Evolutionary conservation across 306 rosid genomes (phyloP).

Genomic region (Citrullus mucosospermus): DNA sequence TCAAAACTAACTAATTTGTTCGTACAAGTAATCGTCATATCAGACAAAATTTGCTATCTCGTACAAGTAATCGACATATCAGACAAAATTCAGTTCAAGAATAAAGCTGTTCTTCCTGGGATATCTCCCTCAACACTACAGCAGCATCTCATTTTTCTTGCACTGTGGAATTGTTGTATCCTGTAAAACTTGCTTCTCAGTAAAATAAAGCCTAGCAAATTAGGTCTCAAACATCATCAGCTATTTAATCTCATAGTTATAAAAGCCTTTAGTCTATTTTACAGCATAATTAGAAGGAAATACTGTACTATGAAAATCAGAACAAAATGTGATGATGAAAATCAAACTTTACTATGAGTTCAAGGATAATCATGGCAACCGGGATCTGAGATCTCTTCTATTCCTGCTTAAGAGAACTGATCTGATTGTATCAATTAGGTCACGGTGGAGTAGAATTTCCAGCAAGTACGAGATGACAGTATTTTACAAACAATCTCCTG

Average conservation of each 20-base stretch:
- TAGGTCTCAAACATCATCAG: background rate
- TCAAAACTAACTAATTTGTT: background rate
- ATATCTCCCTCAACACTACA: background rate
- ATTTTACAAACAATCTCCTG: constrained; percentile 7
- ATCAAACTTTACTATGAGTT: background rate
- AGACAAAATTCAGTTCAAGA: background rate
- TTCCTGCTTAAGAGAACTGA: background rate
- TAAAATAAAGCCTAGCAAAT: background rate
- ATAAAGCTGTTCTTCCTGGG: background rate
- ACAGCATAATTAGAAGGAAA: background rate
- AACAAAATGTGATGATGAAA: constrained; percentile 1
- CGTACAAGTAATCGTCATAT: constrained; percentile 5
- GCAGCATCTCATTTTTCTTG: background rate
- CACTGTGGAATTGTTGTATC: background rate
- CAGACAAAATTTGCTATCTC: constrained; percentile 39
- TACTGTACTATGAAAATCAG: background rate
- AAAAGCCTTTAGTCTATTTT: background rate
- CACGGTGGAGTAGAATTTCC: background rate
- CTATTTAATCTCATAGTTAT: background rate
- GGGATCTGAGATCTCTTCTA: background rate
- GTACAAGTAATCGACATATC: constrained; percentile 22
- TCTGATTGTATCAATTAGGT: background rate
- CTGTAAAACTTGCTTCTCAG: background rate
- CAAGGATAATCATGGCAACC: background rate
- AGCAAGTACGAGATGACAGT: background rate